Base-by-base conservation (phyloP, 2,329 filamentous ascomycete genomes). In the Endoconidiophora polonica region DNA sequence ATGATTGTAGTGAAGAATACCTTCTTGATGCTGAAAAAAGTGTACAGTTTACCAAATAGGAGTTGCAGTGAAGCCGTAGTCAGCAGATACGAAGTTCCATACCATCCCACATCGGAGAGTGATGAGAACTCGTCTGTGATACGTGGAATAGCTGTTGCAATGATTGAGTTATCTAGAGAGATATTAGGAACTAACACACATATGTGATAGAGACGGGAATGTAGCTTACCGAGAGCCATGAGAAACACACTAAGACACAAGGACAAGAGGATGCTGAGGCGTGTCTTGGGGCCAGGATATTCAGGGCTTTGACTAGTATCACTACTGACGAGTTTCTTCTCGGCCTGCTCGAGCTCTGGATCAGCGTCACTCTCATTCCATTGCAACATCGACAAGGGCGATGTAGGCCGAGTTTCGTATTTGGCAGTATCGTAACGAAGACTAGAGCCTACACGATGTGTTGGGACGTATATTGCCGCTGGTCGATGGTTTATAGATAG, bases 91-190 rank as follows among this genome's bases (percentile, higher is more conserved):
- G 66, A 63, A 4, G 58, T 62, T 2, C 67, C 69, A 52, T 73
- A 73, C 70, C 71, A 74, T 44, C 67, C 68, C 9, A 74, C 65
- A 49, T 73, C 68, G 5, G 64, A 60, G 5, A 72, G 59, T 44
- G 66, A 64, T 22, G 66, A 59, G 57, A 69, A 67, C 12, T 65
- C 59, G 52, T 65, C 60, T 0, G 66, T 69, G 53, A 69, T 69
- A 26, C 61, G 62, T 3, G 67, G 66, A 49, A 69, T 67, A 2
- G 67, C 66, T 1, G 66, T 68, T 6, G 66, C 65, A 45, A 69
- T 66, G 52, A 69, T 68, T 16, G 62, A 62, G 49, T 63, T 63
- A 52, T 65, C 62, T 64, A 43, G 2, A n/a, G 6, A 9, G 16
- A 41, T 16, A 29, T 18, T 10, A 5, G 26, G 26, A 29, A 29